phyloP scores from a whole-genome alignment of 2,329 filamentous ascomycete species.

The Hymenoscyphus salicellus region DNA sequence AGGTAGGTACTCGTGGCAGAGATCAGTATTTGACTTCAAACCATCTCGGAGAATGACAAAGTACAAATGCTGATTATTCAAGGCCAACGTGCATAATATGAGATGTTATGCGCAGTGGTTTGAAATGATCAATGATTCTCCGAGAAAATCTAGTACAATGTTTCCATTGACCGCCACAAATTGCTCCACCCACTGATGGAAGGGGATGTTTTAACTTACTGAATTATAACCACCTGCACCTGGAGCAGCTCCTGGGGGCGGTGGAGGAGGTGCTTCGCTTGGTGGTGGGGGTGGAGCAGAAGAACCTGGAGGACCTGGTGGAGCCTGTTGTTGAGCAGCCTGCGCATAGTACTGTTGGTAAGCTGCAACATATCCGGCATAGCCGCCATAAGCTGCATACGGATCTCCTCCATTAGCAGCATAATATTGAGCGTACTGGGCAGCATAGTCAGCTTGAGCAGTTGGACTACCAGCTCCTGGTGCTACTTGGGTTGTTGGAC shows the following conservation, averaged over 20 bases:
- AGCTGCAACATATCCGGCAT: slow-evolving; percentile 70
- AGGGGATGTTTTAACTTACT: slow-evolving; percentile 35
- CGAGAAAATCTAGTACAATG: too few relatives aligned
- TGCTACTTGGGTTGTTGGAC: slow-evolving; percentile 42
- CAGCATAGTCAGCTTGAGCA: slow-evolving; percentile 62
- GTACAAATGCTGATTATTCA: too few relatives aligned
- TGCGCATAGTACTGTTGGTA: slow-evolving; percentile 69
- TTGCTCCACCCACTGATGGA: too few relatives aligned
- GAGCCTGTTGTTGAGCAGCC: slow-evolving; percentile 45
- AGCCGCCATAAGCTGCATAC: slow-evolving; percentile 88
- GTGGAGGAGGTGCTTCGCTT: slow-evolving; percentile 41
- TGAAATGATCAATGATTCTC: too few relatives aligned
- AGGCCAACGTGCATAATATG: too few relatives aligned
- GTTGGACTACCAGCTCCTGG: slow-evolving; percentile 46
- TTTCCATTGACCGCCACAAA: too few relatives aligned
- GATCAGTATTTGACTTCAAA: too few relatives aligned
- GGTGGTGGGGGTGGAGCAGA: slow-evolving; percentile 61
- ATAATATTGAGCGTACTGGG: slow-evolving; percentile 84
- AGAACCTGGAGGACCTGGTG: slow-evolving; percentile 49
- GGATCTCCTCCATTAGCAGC: slow-evolving; percentile 61
- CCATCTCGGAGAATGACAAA: too few relatives aligned
- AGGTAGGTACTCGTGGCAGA: too few relatives aligned
- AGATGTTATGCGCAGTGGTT: too few relatives aligned
- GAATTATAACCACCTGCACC: slow-evolving; percentile 62
- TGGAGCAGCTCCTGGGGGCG: slow-evolving; percentile 52